phyloP scores from a whole-genome alignment of 371 early-diverging fungal species.

The Syncephalis plumigaleata region DNA sequence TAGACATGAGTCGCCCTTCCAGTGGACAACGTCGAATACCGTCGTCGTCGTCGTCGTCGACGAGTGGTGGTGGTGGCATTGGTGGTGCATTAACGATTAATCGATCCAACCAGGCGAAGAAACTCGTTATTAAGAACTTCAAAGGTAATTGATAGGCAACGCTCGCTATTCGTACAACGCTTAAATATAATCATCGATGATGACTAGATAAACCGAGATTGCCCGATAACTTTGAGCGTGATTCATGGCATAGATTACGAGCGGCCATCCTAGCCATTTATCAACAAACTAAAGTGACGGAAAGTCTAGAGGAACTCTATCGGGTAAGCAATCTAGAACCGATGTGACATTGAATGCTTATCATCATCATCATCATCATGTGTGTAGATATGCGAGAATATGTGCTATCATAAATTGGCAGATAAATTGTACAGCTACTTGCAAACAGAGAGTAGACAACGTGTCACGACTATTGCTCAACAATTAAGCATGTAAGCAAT shows the following conservation, averaged over 20 bases:
- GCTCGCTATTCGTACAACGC: too few species aligned
- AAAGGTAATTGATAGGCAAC: slow-evolving; percentile 20
- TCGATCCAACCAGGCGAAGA: slow-evolving; percentile 17
- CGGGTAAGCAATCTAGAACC: slow-evolving; percentile 19
- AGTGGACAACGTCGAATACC: too few species aligned
- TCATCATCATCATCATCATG: not conserved
- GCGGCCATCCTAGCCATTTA: slow-evolving; percentile 61
- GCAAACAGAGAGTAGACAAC: slow-evolving; percentile 27
- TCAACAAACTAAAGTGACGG: slow-evolving; percentile 26
- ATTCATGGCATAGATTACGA: slow-evolving; percentile 44
- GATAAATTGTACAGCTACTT: slow-evolving; percentile 38
- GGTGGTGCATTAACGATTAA: too few species aligned
- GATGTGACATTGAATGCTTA: slow-evolving; percentile 1
- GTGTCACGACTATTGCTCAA: slow-evolving; percentile 17
- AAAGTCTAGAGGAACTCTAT: slow-evolving; percentile 73
- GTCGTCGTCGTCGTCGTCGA: too few species aligned
- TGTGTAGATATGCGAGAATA: slow-evolving; percentile 42
- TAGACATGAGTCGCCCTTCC: too few species aligned
- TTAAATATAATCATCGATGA: not conserved
- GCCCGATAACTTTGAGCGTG: slow-evolving; percentile 45
- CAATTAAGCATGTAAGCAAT: slow-evolving; percentile 12
- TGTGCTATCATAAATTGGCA: slow-evolving; percentile 62
- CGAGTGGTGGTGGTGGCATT: too few species aligned
- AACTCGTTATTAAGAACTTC: slow-evolving; percentile 39
- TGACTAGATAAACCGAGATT: slow-evolving; percentile 35